phyloP scores from a whole-genome alignment of 2,329 filamentous ascomycete species.

The Trichoderma asperellum region DNA sequence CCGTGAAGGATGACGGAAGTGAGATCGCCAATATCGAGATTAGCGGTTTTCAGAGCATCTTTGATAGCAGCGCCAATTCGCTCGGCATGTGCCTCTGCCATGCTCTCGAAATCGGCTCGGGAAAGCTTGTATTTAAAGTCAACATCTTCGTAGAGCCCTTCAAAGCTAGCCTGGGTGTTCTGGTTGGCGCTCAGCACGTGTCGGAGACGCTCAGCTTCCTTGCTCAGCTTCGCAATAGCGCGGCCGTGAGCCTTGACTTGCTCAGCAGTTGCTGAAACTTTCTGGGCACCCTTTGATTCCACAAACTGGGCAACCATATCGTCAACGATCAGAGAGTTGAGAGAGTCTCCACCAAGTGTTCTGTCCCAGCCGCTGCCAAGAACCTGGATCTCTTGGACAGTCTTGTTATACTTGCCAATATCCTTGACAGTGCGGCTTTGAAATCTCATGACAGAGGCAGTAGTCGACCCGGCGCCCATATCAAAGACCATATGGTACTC shows the following conservation, averaged over 20 bases:
- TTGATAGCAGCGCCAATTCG: slow-evolving; percentile 72
- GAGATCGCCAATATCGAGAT: slow-evolving; percentile 73
- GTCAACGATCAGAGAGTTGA: slow-evolving; percentile 86
- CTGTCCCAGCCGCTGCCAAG: slow-evolving; percentile 86
- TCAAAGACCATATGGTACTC: slow-evolving; percentile 95
- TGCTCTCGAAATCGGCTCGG: slow-evolving; percentile 77
- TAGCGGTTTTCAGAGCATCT: slow-evolving; percentile 73
- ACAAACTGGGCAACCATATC: slow-evolving; percentile 85
- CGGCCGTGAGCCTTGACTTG: slow-evolving; percentile 76
- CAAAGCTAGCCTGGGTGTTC: slow-evolving; percentile 78
- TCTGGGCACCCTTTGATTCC: slow-evolving; percentile 69
- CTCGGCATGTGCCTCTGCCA: slow-evolving; percentile 69
- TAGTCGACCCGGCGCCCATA: slow-evolving; percentile 95
- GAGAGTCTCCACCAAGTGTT: slow-evolving; percentile 83
- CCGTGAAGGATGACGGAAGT: slow-evolving; percentile 93
- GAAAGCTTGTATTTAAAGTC: slow-evolving; percentile 92
- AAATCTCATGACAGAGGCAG: slow-evolving; percentile 86
- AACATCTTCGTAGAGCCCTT: slow-evolving; percentile 87
- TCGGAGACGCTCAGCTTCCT: slow-evolving; percentile 84
- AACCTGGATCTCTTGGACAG: slow-evolving; percentile 90
- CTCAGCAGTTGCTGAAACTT: slow-evolving; percentile 62
- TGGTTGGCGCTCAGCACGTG: slow-evolving; percentile 93
- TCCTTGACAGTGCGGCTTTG: slow-evolving; percentile 90
- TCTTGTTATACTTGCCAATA: slow-evolving; percentile 92
- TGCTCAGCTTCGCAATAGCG: slow-evolving; percentile 86